Conservation (phyloP, 192 early-diverging fungal genomes). For the Coemansia sp. region DNA sequence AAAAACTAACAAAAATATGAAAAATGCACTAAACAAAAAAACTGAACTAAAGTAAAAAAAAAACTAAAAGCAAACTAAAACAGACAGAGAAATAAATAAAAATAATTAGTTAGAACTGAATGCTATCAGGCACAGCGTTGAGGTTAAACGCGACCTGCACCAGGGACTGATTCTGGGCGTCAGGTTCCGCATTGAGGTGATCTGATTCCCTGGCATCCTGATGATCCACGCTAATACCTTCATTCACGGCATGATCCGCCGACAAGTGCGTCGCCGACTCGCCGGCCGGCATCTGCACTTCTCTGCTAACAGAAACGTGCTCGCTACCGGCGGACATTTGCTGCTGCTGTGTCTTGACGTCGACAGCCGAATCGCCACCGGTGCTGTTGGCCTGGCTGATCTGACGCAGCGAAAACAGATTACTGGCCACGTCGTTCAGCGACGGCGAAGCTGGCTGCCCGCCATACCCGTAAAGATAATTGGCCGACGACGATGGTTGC, state of each 20-base stretch:
- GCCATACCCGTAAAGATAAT: constrained; percentile 20
- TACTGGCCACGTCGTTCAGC: constrained; percentile 45
- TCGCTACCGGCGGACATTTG: neutral
- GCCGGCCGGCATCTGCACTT: neutral
- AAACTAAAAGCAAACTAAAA: constrained; percentile 4
- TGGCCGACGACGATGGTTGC: neutral
- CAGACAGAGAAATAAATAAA: constrained; percentile 7
- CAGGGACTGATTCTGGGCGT: constrained; percentile 8
- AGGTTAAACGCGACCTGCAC: constrained; percentile 33
- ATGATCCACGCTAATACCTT: neutral
- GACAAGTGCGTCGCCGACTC: no score
- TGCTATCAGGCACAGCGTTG: constrained; percentile 26
- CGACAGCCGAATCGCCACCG: neutral
- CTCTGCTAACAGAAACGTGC: neutral
- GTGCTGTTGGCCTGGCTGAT: neutral
- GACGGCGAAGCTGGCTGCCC: constrained; percentile 26
- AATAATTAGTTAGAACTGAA: constrained; percentile 30
- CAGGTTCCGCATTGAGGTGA: constrained; percentile 9
- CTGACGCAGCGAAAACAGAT: constrained; percentile 45
- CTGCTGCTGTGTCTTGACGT: neutral
- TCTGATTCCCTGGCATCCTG: neutral
- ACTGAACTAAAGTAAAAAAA: constrained; percentile 7
- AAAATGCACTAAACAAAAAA: constrained; percentile 8
- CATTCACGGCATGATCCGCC: neutral
- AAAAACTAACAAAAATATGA: constrained; percentile 14